Evolutionary conservation across 208 protist genomes (phyloP), one percentile per base, ranked within the genome.

Genomic region (Sergeia podlipaevii): DNA sequence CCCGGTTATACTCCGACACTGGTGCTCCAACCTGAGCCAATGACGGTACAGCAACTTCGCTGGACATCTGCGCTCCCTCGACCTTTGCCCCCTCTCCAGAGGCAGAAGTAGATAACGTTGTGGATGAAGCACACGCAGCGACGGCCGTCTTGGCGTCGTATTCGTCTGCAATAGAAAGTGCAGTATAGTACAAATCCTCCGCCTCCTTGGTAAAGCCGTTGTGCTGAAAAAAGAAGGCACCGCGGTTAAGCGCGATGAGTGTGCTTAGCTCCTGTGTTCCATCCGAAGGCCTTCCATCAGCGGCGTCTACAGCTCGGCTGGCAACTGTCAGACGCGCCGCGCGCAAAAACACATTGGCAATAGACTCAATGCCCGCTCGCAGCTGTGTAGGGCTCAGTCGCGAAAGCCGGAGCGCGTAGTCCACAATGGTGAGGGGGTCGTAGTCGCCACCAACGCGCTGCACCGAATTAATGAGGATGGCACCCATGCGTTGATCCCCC

Each of bases 201-300:
- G 84, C 76, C 2, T 80, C 65, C 39, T 63, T 57, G 23, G 60
- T 63, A 46, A 79, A 71, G n/a, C 74, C 77, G 55, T 84, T 69
- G 49, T 80, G 72, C 21, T 88, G 79, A 50, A 83, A 91, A 56
- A 88, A 91, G 54, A 89, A 91, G 33, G 80, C 84, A 52, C 79
- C 84, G 11, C 84, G 79, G 61, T 77, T 91, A 13, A 91, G 71
- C 48, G 71, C 74, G 41, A 88, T 85, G 42, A 88, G 72, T n/a
- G 65, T 65, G 46, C 67, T 85, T 23, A 85, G 63, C 30, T 72
- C 75, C 10, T 17, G 10, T 5, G 6, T 6, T 21, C 4, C 39
- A 24, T 17, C 48, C 18, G 48, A 23, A 5, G 13, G 10, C 8
- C 46, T 43, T 6, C 21, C 27, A 43, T 80, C 76, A 15, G 57